A percentile compares a stretch with the other conserved stretches of the same genome.
phyloP scores from a whole-genome alignment of 1,139 yeast genomes.

The Yamadazyma conglobata region DNA sequence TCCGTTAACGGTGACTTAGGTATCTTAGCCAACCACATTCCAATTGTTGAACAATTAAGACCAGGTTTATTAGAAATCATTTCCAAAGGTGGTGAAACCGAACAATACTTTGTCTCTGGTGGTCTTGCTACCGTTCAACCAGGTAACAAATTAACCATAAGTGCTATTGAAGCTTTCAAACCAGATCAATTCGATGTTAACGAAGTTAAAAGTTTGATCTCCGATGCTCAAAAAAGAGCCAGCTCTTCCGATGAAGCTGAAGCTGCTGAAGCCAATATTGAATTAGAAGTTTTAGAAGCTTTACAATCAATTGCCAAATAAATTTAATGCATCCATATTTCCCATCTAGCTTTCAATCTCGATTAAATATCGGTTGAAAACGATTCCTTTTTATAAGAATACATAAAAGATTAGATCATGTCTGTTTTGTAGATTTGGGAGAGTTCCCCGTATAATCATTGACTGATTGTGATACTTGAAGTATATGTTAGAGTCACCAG shows the following conservation, averaged over 20 bases:
- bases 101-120: conserved; percentile 89
- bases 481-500: too few species aligned
- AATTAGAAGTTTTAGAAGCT: conserved; percentile 95
- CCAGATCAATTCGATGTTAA: conserved; percentile 83
- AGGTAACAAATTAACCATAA: conserved; percentile 84
- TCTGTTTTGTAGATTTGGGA: too few species aligned
- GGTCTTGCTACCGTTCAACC: conserved; percentile 98
- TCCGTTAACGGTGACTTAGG: conserved; percentile 97
- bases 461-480: too few species aligned
- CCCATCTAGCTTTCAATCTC: too few species aligned
- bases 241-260: conserved; percentile 80
- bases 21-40: conserved; percentile 97
- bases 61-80: conserved; percentile 95
- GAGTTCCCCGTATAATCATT: too few species aligned
- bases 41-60: conserved; percentile 92
- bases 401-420: too few species aligned
- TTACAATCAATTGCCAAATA: conserved; percentile 85
- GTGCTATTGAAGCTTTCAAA: conserved; percentile 95
- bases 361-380: too few species aligned
- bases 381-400: too few species aligned
- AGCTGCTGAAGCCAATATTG: conserved; percentile 93
- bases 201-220: conserved; percentile 74
- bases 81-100: conserved; percentile 68
- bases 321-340: conserved; percentile 11
- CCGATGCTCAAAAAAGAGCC: conserved; percentile 94